Conservation (phyloP, 306 rosid genomes). For the Crotalaria pallida region DNA sequence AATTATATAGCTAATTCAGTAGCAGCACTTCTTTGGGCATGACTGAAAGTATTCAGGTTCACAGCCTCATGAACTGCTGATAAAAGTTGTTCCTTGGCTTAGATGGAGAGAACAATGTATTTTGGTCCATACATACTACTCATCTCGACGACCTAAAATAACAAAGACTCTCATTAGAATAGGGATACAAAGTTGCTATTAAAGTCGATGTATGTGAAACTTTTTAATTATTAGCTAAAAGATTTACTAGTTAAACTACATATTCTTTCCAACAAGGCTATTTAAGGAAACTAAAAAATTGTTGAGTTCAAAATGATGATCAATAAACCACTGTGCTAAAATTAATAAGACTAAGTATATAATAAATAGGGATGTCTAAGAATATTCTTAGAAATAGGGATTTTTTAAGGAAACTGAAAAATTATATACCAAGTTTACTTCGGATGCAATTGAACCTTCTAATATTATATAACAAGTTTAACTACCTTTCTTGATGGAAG, state of each 20-base stretch:
- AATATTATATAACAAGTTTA: too few relatives aligned
- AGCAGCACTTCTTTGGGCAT: constrained; percentile 52
- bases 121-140: constrained; percentile 60
- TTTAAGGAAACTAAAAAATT: neutral
- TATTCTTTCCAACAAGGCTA: neutral
- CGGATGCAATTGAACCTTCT: too few relatives aligned
- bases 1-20: constrained; percentile 56
- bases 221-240: neutral
- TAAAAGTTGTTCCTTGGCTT: constrained; percentile 54
- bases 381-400: too few relatives aligned
- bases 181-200: neutral
- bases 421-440: too few relatives aligned
- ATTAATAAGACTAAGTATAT: constrained; percentile 13
- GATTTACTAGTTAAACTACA: neutral
- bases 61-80: constrained; percentile 57
- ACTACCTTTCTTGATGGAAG: too few relatives aligned
- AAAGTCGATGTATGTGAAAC: too few relatives aligned
- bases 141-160: constrained; percentile 64
- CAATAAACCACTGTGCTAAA: neutral
- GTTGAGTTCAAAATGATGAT: neutral
- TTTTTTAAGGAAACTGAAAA: too few relatives aligned
- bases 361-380: too few relatives aligned
- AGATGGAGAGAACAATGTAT: constrained; percentile 47
- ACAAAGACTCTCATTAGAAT: neutral
- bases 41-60: constrained; percentile 47